phyloP scores from a whole-genome alignment of 805 yeast species.

The Sugiyamaella qingdaonensis region DNA sequence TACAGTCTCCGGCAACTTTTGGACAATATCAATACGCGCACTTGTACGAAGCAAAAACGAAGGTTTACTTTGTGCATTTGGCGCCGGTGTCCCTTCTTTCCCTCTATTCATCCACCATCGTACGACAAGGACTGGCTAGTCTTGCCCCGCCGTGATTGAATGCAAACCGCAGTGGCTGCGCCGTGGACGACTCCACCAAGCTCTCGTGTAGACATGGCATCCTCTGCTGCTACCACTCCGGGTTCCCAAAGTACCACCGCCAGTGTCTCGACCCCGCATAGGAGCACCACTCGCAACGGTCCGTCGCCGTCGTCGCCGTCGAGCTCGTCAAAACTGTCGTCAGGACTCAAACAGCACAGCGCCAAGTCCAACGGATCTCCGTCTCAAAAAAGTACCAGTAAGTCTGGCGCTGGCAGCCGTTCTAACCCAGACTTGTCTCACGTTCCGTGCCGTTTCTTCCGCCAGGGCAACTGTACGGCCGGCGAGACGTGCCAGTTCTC shows the following conservation, averaged over 20 bases:
- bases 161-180: not conserved
- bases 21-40: too few relatives aligned
- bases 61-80: not conserved
- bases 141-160: not conserved
- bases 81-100: not conserved
- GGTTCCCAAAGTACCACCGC: not conserved
- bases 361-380: slow-evolving; percentile 7
- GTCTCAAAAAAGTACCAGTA: slow-evolving; percentile 1
- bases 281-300: not conserved
- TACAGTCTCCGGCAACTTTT: too few relatives aligned
- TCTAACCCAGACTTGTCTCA: slow-evolving; percentile 63
- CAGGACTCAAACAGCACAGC: slow-evolving; percentile 9
- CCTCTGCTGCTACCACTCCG: not conserved
- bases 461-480: slow-evolving; percentile 93
- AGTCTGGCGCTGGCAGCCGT: slow-evolving; percentile 13
- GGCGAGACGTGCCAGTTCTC: slow-evolving; percentile 89
- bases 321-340: slow-evolving; percentile 12
- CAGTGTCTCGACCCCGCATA: not conserved
- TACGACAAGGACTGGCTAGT: not conserved
- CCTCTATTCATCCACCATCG: not conserved
- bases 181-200: slow-evolving; percentile 3
- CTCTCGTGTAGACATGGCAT: not conserved
- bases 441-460: slow-evolving; percentile 92
- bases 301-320: slow-evolving; percentile 6
- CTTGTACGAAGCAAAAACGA: too few relatives aligned